Percentiles rank a stretch among this genome's conserved stretches.
Evolutionary conservation across 192 early-diverging fungal genomes (phyloP).

Genomic region (Diversispora epigaea): DNA sequence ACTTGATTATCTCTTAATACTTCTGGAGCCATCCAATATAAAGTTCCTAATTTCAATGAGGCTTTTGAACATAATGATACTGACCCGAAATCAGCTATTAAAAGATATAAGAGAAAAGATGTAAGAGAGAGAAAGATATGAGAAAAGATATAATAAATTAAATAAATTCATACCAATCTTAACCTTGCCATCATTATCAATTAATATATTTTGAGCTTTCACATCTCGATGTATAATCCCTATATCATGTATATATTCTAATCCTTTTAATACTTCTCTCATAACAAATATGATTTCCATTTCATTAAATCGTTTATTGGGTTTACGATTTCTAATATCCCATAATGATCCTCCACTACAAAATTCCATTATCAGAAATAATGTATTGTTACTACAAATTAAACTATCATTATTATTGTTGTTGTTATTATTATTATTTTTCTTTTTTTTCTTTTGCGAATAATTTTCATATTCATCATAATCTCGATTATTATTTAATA

Average conservation of each 20-base stretch:
- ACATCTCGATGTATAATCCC: slow-evolving; percentile 51
- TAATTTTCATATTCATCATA: neutral
- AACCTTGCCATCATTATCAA: slow-evolving; percentile 44
- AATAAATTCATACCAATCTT: slow-evolving; percentile 42
- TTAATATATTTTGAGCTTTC: slow-evolving; percentile 48
- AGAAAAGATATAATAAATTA: neutral
- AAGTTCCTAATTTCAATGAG: slow-evolving; percentile 24
- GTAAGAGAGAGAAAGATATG: neutral
- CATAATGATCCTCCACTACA: slow-evolving; percentile 16
- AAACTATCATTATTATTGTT: neutral
- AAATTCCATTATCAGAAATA: slow-evolving; percentile 30
- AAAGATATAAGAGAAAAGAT: neutral
- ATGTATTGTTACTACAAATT: neutral
- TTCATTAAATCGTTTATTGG: slow-evolving; percentile 36
- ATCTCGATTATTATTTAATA: neutral
- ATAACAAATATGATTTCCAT: slow-evolving; percentile 41
- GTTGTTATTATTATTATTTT: neutral
- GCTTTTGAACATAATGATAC: slow-evolving; percentile 18
- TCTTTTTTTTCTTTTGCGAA: neutral
- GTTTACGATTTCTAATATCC: slow-evolving; percentile 12
- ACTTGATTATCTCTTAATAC: slow-evolving; percentile 42
- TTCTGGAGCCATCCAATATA: slow-evolving; percentile 52
- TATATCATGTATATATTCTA: slow-evolving; percentile 42
- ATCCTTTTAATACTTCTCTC: slow-evolving; percentile 41
- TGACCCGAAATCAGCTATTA: slow-evolving; percentile 29